These are phyloP conservation scores for Carex kokanica DNA, from an alignment of 176 grass and related monocot species.

Conservation along the genomic window DNA sequence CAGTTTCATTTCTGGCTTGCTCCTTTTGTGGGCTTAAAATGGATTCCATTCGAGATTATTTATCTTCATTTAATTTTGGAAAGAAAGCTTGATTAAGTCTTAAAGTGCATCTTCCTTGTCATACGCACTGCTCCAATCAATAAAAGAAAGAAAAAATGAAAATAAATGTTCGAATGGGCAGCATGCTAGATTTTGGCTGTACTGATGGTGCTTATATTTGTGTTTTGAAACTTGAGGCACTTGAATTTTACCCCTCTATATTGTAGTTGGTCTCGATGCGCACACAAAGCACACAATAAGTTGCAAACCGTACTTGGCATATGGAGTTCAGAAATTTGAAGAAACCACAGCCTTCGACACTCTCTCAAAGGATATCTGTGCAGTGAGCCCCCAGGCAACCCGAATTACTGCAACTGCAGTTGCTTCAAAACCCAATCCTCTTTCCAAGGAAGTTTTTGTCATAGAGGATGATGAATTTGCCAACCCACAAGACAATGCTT, in stretches of 20 bases:
- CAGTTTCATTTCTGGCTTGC: not conserved
- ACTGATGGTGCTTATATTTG: constrained; percentile 13
- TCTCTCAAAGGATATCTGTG: constrained; percentile 44
- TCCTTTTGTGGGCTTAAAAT: not conserved
- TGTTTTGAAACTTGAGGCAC: not conserved
- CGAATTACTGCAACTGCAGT: constrained; percentile 9
- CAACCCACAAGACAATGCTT: constrained; percentile 4
- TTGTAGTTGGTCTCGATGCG: constrained; percentile 80
- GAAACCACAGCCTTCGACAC: constrained; percentile 20
- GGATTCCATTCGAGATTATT: not conserved
- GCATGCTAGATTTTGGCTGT: constrained; percentile 24
- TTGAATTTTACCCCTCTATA: constrained; percentile 17
- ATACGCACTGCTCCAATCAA: not conserved
- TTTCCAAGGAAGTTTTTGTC: constrained; percentile 70
- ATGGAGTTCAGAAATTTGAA: constrained; percentile 28
- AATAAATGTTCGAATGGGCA: not conserved
- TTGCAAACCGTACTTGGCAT: constrained; percentile 37
- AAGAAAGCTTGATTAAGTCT: not conserved
- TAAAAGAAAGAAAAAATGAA: not conserved
- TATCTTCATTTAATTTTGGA: not conserved
- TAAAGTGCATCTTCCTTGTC: not conserved
- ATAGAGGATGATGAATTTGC: constrained; percentile 50
- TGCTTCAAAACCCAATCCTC: constrained; percentile 36
- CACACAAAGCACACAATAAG: constrained; percentile 67
- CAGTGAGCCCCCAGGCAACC: constrained; percentile 40